A percentile compares a stretch with the other conserved stretches of the same genome.
These are phyloP conservation scores for Talaromyces sp. DNA, from an alignment of 2,329 filamentous ascomycete genomes.

Conservation along the genomic window DNA sequence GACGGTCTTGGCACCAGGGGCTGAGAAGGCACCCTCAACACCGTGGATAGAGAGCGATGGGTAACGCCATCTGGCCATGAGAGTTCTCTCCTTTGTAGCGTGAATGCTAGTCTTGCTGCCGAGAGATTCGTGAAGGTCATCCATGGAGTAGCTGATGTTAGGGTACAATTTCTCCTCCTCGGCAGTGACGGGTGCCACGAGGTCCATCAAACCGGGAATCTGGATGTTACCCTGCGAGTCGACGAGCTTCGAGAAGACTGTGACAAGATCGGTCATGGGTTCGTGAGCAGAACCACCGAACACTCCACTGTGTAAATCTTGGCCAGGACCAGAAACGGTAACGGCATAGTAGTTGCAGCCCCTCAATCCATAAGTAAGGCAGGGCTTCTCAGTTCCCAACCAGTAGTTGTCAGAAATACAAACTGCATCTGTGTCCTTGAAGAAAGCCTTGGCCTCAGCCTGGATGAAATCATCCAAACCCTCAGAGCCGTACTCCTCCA, in stretches of 20 bases:
- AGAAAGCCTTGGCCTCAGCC: constrained; percentile 87
- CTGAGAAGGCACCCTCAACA: constrained; percentile 90
- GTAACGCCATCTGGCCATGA: constrained; percentile 95
- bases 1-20: constrained; percentile 93
- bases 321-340: constrained; percentile 83
- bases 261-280: constrained; percentile 94
- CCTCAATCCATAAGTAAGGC: constrained; percentile 92
- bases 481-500: constrained; percentile 98
- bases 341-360: constrained; percentile 98
- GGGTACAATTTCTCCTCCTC: constrained; percentile 89
- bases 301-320: constrained; percentile 94
- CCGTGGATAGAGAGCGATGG: constrained; percentile 94
- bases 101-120: constrained; percentile 86
- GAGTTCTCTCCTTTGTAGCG: constrained; percentile 81
- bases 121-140: constrained; percentile 86
- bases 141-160: constrained; percentile 91
- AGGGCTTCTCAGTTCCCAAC: constrained; percentile 98
- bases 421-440: constrained; percentile 91
- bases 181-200: constrained; percentile 82
- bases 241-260: constrained; percentile 78
- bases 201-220: constrained; percentile 89
- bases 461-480: constrained; percentile 93
- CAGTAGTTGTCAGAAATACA: constrained; percentile 99
- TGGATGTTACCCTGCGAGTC: constrained; percentile 88
- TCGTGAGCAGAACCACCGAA: constrained; percentile 96